Evolutionary conservation across 2,329 filamentous ascomycete species (phyloP).

Genomic region (Pyricularia sp.): DNA sequence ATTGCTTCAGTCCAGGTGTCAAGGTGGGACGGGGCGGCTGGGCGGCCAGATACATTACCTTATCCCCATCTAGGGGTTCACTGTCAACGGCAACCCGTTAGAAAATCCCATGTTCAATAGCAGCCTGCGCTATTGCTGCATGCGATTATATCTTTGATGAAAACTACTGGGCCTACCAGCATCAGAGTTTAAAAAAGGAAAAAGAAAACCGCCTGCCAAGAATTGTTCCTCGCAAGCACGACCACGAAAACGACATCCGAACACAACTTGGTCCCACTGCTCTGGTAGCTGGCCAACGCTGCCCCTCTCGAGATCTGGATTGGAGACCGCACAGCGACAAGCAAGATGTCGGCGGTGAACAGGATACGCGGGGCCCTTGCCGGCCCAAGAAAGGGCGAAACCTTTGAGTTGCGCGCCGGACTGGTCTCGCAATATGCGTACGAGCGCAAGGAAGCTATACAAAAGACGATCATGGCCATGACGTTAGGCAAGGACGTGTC

Average conservation of each 20-base stretch:
- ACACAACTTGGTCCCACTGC: background rate
- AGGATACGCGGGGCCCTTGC: conserved; percentile 90
- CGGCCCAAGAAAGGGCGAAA: conserved; percentile 90
- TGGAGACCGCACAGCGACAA: background rate
- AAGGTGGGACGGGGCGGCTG: background rate
- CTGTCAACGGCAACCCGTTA: background rate
- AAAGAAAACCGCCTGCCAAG: background rate
- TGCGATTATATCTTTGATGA: background rate
- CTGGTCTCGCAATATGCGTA: conserved; percentile 98
- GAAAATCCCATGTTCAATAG: background rate
- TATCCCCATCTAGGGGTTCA: background rate
- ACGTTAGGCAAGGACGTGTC: conserved; percentile 97
- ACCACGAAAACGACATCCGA: background rate
- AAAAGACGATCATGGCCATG: conserved; percentile 99
- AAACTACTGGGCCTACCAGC: background rate
- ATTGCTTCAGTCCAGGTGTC: background rate
- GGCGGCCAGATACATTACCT: background rate
- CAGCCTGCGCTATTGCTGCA: background rate
- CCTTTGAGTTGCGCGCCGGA: conserved; percentile 89
- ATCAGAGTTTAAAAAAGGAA: background rate
- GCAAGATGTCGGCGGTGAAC: conserved; percentile 57
- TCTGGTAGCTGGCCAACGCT: background rate
- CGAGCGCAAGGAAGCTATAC: conserved; percentile 96
- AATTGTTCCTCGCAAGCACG: background rate
- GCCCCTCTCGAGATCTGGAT: background rate